phyloP scores from a whole-genome alignment of 2,329 filamentous ascomycete genomes.

The Penicillium sclerotiorum region DNA sequence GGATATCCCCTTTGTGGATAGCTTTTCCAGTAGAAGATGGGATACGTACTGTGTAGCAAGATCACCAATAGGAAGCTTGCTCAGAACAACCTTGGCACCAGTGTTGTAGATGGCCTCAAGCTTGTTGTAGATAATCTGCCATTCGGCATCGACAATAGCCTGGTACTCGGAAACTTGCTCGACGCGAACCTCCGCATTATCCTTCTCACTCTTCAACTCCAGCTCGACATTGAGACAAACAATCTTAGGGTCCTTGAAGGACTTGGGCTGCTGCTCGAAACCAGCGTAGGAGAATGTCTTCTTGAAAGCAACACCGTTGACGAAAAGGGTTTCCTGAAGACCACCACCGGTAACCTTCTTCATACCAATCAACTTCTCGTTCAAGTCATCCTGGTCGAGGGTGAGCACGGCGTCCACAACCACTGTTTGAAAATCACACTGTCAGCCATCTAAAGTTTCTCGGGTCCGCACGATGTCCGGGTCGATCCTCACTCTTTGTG shows the following conservation, averaged over 20 bases:
- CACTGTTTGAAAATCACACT: slow-evolving; percentile 62
- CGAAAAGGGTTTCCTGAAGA: slow-evolving; percentile 92
- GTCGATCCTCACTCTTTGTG: slow-evolving; percentile 75
- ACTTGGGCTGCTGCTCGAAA: slow-evolving; percentile 98
- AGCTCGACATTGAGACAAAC: slow-evolving; percentile 97
- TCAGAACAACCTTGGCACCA: slow-evolving; percentile 94
- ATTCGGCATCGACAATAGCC: slow-evolving; percentile 97
- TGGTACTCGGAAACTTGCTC: slow-evolving; percentile 99
- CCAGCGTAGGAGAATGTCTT: slow-evolving; percentile 99
- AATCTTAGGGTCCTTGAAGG: slow-evolving; percentile 91
- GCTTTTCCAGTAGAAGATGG: too few relatives aligned
- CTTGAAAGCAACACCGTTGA: slow-evolving; percentile 98
- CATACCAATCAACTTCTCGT: slow-evolving; percentile 96
- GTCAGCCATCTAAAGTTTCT: slow-evolving; percentile 1
- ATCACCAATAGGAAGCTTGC: slow-evolving; percentile 96
- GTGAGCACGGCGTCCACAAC: slow-evolving; percentile 95
- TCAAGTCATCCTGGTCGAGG: slow-evolving; percentile 93
- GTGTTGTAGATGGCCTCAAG: slow-evolving; percentile 92
- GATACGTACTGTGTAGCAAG: slow-evolving; percentile 76
- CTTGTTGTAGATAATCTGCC: slow-evolving; percentile 99
- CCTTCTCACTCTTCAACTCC: slow-evolving; percentile 98
- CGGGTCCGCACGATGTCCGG: neutral
- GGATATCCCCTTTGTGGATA: too few relatives aligned
- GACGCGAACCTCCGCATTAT: slow-evolving; percentile 96
- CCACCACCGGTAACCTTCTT: slow-evolving; percentile 98